Base-by-base conservation (phyloP, 2,329 filamentous ascomycete genomes). In the Malbranchea zuffiana region DNA sequence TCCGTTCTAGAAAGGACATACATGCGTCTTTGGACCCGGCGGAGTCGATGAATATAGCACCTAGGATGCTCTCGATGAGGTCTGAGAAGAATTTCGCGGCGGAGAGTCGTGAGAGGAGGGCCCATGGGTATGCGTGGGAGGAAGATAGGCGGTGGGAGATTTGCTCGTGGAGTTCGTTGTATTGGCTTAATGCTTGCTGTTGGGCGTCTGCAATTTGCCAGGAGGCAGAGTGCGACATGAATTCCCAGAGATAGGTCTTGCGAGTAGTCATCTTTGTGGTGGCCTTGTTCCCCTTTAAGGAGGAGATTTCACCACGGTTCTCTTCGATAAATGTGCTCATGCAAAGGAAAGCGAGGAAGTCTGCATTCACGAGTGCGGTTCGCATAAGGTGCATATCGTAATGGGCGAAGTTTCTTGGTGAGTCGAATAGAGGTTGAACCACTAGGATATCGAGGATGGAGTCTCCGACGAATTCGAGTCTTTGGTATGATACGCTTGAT, bases 401-500 rank as follows among this genome's bases (percentile, higher is more conserved):
- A 33, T 74, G 71, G 2, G 64, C 55, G 7, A 74, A 57, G 2
- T 67, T 52, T 2, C 56, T 53, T 0, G 75, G 46, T 7, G 54
- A 52, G 2, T 53, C 50, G 54, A 74, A 81, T 4, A 88, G 60
- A n/a, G 61, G 66, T 0, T 62, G 65, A 5, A 83, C 75, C 32
- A 95, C 65, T 38, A 94, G 65, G 47, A 77, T 72, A 57, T 96
- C 88, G 0, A 96, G 72, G 2, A 95, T 66, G 0, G 85, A 74
- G 48, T 96, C 88, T 1, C 88, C 88, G 0, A 95, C 63, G 50
- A 90, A 94, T 52, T 95, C 88, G 1, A 95, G 70, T 0, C 86
- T 74, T 47, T 95, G 82, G 49, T 78, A 77, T 0, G 69, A 72
- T 23, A 61, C 56, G 8, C 65, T 65, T 3, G 69, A 63, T 11